Base-by-base conservation (phyloP, 1,284 basidiomycete species). In the Neonothopanus nambi region DNA sequence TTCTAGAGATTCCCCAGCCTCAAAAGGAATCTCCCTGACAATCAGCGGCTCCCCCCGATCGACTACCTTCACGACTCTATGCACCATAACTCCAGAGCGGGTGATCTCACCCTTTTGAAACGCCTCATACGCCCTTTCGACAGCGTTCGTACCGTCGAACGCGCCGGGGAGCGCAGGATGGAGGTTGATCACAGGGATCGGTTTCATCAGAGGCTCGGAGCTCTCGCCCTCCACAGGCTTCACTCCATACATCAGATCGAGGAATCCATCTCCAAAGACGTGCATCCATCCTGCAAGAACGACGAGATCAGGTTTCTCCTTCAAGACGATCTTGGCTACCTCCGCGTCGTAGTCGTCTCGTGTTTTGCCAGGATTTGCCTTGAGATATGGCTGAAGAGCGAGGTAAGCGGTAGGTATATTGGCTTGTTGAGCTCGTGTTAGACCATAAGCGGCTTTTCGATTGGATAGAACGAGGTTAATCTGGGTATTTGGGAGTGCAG, bases 241-340 rank as follows among this genome's bases (percentile, higher is more conserved):
- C 6, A 70, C 62, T 2, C 77, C 77, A 44, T 73, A 73, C 51
- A 86, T 65, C 26, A 76, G 70, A 36, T 87, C 79, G 48, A 87
- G 64, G 58, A 82, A 82, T 0, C 65, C 68, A 48, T 81, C 76
- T 55, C 78, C 73, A 35, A 95, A 79, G 60, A 95, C 89, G 67
- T 98, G 95, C 96, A 99, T 98, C 90, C 94, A 99, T 0, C 96
- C 97, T 0, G 96, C 96, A 23, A 98, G 78, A 2, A 99, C 91
- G 53, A 98, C 82, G 17, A 97, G 68, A 67, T 98, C 92, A 0
- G 96, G 96, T 30, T 76, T 72, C 18, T 70, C 77, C 24, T 65
- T 58, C 12, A 91, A 65, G 8, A 98, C 87, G 50, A 84, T 77
- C 17, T 79, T 72, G 1, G 93, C 95, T 5, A 99, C 81, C 62